Evolutionary conservation across 192 early-diverging fungal species (phyloP).

Genomic region (Oehlia diaphana): DNA sequence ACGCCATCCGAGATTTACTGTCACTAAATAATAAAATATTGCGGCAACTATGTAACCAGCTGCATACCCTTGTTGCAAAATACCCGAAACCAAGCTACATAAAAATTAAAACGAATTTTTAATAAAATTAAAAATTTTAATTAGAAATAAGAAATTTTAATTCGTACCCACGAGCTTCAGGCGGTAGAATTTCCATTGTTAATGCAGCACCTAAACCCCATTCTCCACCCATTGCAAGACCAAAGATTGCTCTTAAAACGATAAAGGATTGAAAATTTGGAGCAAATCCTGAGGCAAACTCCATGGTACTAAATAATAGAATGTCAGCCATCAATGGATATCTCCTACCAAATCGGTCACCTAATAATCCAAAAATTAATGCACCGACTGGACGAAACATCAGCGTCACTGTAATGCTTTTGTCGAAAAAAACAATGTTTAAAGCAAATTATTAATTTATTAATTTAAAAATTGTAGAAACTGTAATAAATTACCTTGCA

Average conservation of each 20-base stretch:
- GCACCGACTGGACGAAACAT: constrained; percentile 72
- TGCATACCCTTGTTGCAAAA: constrained; percentile 74
- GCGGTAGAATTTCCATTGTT: constrained; percentile 69
- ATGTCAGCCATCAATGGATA: constrained; percentile 70
- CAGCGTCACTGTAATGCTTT: constrained; percentile 66
- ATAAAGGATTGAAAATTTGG: constrained; percentile 60
- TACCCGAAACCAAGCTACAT: constrained; percentile 63
- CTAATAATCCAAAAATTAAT: constrained; percentile 66
- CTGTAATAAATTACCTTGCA: constrained; percentile 8
- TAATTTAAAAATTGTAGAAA: not conserved
- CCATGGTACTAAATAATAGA: constrained; percentile 57
- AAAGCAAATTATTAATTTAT: not conserved
- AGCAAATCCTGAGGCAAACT: constrained; percentile 68
- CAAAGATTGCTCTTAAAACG: constrained; percentile 59
- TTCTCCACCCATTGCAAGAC: constrained; percentile 71
- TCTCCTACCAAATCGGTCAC: constrained; percentile 68
- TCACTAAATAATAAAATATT: constrained; percentile 56
- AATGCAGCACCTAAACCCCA: constrained; percentile 74
- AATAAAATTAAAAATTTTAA: too few relatives aligned
- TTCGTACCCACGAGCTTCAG: constrained; percentile 56
- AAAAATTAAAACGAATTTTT: too few relatives aligned
- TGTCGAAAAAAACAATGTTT: not conserved
- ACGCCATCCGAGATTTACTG: constrained; percentile 61
- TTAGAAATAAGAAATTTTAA: too few relatives aligned
- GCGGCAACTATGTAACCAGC: constrained; percentile 67